Evolutionary conservation across 129 eudicot genomes (phyloP).

Genomic region (Flaveria bidentis): DNA sequence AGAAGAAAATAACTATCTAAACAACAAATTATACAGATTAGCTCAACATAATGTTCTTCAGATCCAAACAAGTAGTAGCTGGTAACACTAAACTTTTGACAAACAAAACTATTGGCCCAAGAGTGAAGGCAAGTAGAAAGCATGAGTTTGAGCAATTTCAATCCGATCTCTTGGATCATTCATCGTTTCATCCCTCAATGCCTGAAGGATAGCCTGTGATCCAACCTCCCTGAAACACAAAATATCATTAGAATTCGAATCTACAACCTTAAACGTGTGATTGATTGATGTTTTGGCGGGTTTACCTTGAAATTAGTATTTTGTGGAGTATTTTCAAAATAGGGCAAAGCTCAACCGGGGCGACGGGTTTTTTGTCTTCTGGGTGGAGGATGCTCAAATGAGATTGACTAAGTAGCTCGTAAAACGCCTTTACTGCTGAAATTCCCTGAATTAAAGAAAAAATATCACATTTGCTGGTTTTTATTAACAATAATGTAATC

Average conservation of each 20-base stretch:
- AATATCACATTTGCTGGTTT: slow-evolving; percentile 1
- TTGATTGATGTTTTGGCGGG: neutral
- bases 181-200: slow-evolving; percentile 90
- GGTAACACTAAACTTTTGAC: slow-evolving; percentile 16
- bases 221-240: slow-evolving; percentile 58
- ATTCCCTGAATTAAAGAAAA: slow-evolving; percentile 60
- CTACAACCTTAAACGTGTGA: no score
- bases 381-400: slow-evolving; percentile 63
- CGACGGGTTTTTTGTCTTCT: slow-evolving; percentile 74
- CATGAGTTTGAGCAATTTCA: slow-evolving; percentile 88
- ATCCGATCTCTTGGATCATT: slow-evolving; percentile 94
- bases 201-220: slow-evolving; percentile 75
- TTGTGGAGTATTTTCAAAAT: slow-evolving; percentile 78
- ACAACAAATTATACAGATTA: no score
- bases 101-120: slow-evolving; percentile 49
- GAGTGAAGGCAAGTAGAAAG: slow-evolving; percentile 82
- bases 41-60: neutral
- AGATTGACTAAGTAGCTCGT: slow-evolving; percentile 89
- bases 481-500: neutral
- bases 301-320: slow-evolving; percentile 77
- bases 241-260: neutral
- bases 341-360: slow-evolving; percentile 92
- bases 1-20: no score
- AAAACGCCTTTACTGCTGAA: slow-evolving; percentile 92
- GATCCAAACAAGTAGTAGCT: slow-evolving; percentile 26